Percentiles rank a stretch among this genome's conserved stretches.
phyloP scores from a whole-genome alignment of 257 asterid species.

The Salvia rosmarinus region DNA sequence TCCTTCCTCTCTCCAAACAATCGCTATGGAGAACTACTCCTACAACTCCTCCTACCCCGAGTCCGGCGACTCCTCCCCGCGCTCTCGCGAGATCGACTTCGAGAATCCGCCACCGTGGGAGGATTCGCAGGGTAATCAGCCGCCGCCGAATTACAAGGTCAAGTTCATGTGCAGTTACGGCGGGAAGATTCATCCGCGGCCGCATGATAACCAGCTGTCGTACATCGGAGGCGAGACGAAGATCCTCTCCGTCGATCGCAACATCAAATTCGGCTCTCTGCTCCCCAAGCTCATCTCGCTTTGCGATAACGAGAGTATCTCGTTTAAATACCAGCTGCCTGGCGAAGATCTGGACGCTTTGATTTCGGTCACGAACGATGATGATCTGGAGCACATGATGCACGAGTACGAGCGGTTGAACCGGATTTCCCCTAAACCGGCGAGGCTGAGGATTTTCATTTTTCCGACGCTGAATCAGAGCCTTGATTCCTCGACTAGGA shows the following conservation, averaged over 20 bases:
- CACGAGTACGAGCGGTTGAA: constrained; percentile 82
- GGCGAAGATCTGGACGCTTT: constrained; percentile 96
- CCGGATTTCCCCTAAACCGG: constrained; percentile 71
- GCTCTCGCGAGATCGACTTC: constrained; percentile 84
- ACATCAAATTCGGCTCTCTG: constrained; percentile 51
- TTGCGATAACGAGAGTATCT: constrained; percentile 59
- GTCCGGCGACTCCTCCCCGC: constrained; percentile 93
- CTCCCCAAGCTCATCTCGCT: constrained; percentile 62
- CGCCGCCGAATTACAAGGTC: constrained; percentile 53
- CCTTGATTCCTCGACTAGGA: constrained; percentile 48
- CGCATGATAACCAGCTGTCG: constrained; percentile 82
- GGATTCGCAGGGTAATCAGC: constrained; percentile 60
- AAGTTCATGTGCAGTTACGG: constrained; percentile 97
- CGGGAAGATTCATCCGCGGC: constrained; percentile 91
- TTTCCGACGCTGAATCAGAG: constrained; percentile 55
- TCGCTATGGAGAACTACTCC: constrained; percentile 72
- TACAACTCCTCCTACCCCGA: constrained; percentile 78
- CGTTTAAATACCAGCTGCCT: constrained; percentile 89
- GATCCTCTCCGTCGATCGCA: constrained; percentile 83
- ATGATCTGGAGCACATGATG: constrained; percentile 96
- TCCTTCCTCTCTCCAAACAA: background rate
- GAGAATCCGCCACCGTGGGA: constrained; percentile 87
- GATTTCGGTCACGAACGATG: constrained; percentile 92
- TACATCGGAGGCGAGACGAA: constrained; percentile 95
- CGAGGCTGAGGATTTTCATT: constrained; percentile 76